Percentiles rank a stretch among this genome's conserved stretches.
Evolutionary conservation across 768 basidiomycete species (phyloP).

Genomic region (Tephrocybe rancida): DNA sequence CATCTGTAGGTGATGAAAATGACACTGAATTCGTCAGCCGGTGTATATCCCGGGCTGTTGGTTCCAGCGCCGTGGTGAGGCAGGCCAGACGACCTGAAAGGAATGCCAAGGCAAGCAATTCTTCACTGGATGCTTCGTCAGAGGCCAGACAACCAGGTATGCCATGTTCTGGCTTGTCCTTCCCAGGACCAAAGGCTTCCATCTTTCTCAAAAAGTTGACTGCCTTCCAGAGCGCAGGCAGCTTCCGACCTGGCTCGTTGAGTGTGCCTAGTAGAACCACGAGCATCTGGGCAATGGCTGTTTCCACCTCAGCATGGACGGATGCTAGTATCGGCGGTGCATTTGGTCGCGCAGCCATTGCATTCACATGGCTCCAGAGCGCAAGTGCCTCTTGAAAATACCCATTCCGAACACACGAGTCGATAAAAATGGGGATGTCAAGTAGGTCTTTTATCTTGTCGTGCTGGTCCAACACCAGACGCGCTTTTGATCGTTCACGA

Average conservation of each 20-base stretch:
- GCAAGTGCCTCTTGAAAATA: slow-evolving; percentile 93
- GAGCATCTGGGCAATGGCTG: slow-evolving; percentile 73
- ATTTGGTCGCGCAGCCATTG: slow-evolving; percentile 45
- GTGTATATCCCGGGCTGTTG: slow-evolving; percentile 20
- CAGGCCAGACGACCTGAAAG: slow-evolving; percentile 69
- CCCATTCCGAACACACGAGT: slow-evolving; percentile 91
- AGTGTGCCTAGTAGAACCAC: slow-evolving; percentile 76
- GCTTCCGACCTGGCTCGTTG: slow-evolving; percentile 80
- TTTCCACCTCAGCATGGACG: slow-evolving; percentile 66
- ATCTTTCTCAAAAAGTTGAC: slow-evolving; percentile 86
- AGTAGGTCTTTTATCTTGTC: slow-evolving; percentile 92
- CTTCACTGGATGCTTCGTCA: slow-evolving; percentile 47
- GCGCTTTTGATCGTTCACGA: slow-evolving; percentile 71
- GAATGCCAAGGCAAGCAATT: slow-evolving; percentile 87
- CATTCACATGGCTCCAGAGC: slow-evolving; percentile 70
- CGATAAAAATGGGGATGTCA: slow-evolving; percentile 88
- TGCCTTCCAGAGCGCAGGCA: slow-evolving; percentile 89
- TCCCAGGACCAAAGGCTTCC: slow-evolving; percentile 53
- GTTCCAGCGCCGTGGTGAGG: slow-evolving; percentile 41
- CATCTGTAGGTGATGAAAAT: slow-evolving; percentile 51
- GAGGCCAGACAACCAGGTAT: not conserved
- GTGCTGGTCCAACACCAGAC: slow-evolving; percentile 90
- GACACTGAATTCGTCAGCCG: slow-evolving; percentile 11
- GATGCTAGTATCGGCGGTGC: slow-evolving; percentile 58
- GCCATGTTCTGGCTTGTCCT: slow-evolving; percentile 16